These are phyloP conservation scores for Lenwebbia sp. DNA, from an alignment of 345 rosid species.

Conservation along the genomic window DNA sequence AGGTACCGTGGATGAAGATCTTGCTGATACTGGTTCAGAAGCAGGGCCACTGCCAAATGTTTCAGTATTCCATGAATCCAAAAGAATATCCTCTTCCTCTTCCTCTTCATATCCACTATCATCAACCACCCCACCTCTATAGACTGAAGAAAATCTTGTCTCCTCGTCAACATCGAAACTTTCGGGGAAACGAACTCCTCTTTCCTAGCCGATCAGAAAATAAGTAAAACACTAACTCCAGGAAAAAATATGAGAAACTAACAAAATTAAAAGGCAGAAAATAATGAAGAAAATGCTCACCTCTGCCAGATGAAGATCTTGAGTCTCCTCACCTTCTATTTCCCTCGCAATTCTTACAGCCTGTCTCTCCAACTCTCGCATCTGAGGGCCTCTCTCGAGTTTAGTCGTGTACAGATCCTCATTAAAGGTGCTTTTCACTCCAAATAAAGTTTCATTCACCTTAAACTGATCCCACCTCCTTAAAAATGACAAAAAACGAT, in stretches of 20 bases:
- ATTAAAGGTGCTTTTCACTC: slow-evolving; percentile 76
- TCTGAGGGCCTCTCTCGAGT: slow-evolving; percentile 59
- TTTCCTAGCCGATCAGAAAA: slow-evolving; percentile 49
- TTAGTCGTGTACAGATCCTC: slow-evolving; percentile 91
- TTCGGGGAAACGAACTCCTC: slow-evolving; percentile 55
- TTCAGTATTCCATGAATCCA: slow-evolving; percentile 45
- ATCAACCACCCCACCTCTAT: slow-evolving; percentile 38
- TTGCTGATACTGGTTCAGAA: slow-evolving; percentile 24
- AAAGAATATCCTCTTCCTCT: slow-evolving; percentile 48
- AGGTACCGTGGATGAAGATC: slow-evolving; percentile 36
- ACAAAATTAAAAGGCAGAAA: slow-evolving; percentile 1
- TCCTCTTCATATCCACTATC: slow-evolving; percentile 75
- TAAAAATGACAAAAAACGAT: neutral
- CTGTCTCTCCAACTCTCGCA: slow-evolving; percentile 57
- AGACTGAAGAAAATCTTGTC: slow-evolving; percentile 74
- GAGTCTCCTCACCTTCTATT: slow-evolving; percentile 81
- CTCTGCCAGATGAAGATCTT: slow-evolving; percentile 91
- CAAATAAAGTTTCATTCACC: slow-evolving; percentile 64
- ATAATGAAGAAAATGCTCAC: slow-evolving; percentile 18
- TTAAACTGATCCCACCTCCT: slow-evolving; percentile 92
- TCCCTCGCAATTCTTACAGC: slow-evolving; percentile 84
- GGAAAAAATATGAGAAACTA: neutral
- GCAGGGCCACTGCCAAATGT: slow-evolving; percentile 49
- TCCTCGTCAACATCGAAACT: slow-evolving; percentile 69
- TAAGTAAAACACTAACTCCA: neutral